A percentile compares a stretch with the other conserved stretches of the same genome.
phyloP scores from a whole-genome alignment of 208 protist species.

The Leptomonas seymouri region DNA sequence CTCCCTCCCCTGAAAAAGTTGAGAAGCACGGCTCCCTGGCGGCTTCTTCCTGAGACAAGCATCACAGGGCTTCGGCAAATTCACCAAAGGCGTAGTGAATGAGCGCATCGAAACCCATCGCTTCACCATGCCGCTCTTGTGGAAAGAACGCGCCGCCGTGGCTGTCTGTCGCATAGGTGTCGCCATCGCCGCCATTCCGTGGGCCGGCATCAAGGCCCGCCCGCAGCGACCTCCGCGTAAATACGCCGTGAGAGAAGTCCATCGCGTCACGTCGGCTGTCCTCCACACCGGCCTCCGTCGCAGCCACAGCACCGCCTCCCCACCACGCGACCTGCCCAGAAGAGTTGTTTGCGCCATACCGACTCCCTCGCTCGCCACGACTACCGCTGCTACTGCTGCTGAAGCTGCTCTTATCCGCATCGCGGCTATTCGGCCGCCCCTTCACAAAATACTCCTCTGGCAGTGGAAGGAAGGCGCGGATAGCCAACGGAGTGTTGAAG shows the following conservation, averaged over 20 bases:
- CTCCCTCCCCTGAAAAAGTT: background rate
- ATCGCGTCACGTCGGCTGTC: constrained; percentile 6
- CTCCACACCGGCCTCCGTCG: constrained; percentile 1
- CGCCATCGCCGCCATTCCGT: background rate
- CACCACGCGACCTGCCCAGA: too few relatives aligned
- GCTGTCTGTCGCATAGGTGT: too few relatives aligned
- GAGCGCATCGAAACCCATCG: constrained; percentile 26
- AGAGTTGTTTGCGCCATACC: background rate
- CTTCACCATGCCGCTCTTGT: constrained; percentile 8
- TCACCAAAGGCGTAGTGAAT: constrained; percentile 33
- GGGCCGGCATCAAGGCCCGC: background rate
- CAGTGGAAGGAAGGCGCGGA: constrained; percentile 72
- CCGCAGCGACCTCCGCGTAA: background rate
- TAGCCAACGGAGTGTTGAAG: constrained; percentile 71
- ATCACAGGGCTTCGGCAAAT: constrained; percentile 22
- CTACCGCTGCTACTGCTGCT: background rate
- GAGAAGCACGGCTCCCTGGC: background rate
- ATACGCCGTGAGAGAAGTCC: constrained; percentile 9
- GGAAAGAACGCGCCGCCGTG: background rate
- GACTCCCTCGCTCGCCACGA: too few relatives aligned
- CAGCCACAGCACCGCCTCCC: background rate
- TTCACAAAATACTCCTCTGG: constrained; percentile 41
- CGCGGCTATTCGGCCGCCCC: background rate
- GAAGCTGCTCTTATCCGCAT: background rate
- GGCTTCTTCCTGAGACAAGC: background rate